Conservation (phyloP, 805 yeast genomes). For the Yarrowia yakushimensis region DNA sequence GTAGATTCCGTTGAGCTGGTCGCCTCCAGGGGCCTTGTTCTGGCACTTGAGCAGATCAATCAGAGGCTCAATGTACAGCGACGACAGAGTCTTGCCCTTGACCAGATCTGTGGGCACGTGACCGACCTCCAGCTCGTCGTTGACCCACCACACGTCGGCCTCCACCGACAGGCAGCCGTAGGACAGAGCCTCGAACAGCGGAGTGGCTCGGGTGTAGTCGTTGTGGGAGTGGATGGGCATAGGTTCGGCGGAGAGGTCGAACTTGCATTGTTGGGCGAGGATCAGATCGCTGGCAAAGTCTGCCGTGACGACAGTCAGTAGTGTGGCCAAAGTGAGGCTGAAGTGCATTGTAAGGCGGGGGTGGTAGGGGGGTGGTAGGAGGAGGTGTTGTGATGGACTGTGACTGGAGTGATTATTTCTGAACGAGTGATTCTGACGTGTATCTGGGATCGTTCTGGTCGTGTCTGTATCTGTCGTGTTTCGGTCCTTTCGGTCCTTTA, state of each 20-base stretch:
- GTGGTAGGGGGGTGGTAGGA: no score
- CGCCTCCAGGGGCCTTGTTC: background rate
- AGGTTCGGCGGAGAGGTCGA: conserved; percentile 4
- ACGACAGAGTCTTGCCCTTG: background rate
- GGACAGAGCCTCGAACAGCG: conserved; percentile 54
- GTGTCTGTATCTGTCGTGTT: background rate
- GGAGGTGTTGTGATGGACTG: no score
- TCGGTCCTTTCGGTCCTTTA: no score
- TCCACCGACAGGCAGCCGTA: conserved; percentile 57
- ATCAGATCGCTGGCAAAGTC: conserved; percentile 13
- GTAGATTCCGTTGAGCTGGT: conserved; percentile 21
- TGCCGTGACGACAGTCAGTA: background rate
- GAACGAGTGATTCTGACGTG: no score
- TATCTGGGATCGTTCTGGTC: no score
- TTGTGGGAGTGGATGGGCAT: conserved; percentile 60
- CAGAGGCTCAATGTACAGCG: conserved; percentile 23
- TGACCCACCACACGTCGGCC: conserved; percentile 58
- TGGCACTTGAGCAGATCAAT: conserved; percentile 25
- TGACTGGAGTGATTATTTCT: no score
- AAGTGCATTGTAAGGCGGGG: background rate
- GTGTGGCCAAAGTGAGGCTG: no score
- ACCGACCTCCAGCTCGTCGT: conserved; percentile 23
- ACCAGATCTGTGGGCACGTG: conserved; percentile 26
- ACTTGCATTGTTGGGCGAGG: conserved; percentile 7
- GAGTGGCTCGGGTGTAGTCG: conserved; percentile 61